Evolutionary conservation across 2,329 filamentous ascomycete genomes (phyloP).

Genomic region (Aspergillus fumigatiaffinis): DNA sequence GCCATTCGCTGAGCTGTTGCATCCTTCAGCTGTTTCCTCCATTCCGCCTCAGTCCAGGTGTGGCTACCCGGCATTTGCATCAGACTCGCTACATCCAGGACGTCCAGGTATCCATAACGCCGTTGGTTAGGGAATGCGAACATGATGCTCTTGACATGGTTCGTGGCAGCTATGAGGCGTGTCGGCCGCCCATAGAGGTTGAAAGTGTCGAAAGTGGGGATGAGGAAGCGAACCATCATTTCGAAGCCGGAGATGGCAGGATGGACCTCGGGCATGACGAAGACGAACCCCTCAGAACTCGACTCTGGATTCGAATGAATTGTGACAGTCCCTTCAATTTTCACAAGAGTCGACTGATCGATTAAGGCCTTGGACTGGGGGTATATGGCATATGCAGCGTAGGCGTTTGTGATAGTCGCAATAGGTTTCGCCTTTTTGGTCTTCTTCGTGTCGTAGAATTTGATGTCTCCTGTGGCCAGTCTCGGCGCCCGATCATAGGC

Average conservation of each 20-base stretch:
- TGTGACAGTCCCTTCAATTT: constrained; percentile 86
- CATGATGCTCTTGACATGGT: constrained; percentile 89
- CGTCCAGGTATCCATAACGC: constrained; percentile 85
- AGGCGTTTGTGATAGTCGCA: constrained; percentile 85
- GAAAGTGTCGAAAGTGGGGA: constrained; percentile 92
- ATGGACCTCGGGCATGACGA: constrained; percentile 93
- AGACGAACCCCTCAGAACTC: constrained; percentile 87
- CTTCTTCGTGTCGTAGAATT: constrained; percentile 92
- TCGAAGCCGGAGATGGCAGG: constrained; percentile 93
- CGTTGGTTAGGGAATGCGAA: constrained; percentile 92
- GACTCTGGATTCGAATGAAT: constrained; percentile 77
- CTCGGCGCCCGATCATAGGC: constrained; percentile 73
- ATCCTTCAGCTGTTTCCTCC: constrained; percentile 86
- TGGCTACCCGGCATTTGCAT: constrained; percentile 74
- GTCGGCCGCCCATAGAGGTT: constrained; percentile 84
- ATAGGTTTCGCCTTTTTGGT: constrained; percentile 89
- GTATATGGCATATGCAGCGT: constrained; percentile 91
- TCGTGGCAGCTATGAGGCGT: constrained; percentile 78
- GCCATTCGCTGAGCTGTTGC: constrained; percentile 59
- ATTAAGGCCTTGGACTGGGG: constrained; percentile 91
- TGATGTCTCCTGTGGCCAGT: constrained; percentile 79
- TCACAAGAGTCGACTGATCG: constrained; percentile 88
- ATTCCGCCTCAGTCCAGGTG: constrained; percentile 79
- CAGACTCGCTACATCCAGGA: constrained; percentile 75
- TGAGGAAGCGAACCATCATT: constrained; percentile 87